Base-by-base conservation (phyloP, 73 alveolate species). In the Halteria grandinella region DNA sequence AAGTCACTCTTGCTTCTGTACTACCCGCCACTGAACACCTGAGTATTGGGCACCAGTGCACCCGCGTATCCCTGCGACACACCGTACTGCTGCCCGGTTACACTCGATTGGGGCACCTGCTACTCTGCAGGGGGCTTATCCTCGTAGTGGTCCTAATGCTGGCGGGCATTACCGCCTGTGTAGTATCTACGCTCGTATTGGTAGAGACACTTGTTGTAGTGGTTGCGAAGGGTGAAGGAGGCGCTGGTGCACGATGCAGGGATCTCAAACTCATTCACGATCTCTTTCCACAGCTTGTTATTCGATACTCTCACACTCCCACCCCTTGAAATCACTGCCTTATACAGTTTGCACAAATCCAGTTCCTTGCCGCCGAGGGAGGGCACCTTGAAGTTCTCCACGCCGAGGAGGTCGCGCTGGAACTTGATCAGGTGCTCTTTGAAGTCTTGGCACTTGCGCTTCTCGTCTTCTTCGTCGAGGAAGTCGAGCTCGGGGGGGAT, bases 191-290 rank as follows among this genome's bases (percentile, higher is more conserved):
- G 86, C 72, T 97, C 99, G 83, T 93, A 95, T 32, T 89, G 57
- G 15, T 83, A 86, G 50, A 95, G 89, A 74, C 94, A 93, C 85
- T 90, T 95, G 76, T 91, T 78, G 71, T 97, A 97, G 83, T 97
- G 99, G 24, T 96, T 89, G 54, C 98, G 74, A 37, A 97, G 89
- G 4, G 98, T 97, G 69, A 92, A 97, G 64, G 98, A 88, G 1
- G 99, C 99, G 36, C 98, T 91, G 1, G 99, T 97, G 40, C 99
- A 97, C 31, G 97, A 79, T 1, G 98, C 88, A 17, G 99, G 99
- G 24, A 97, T 95, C 52, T 85, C 96, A 50, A 97, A 93, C 62
- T 94, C 95, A 79, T 90, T 86, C 29, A 97, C 99, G 5, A 97
- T 96, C 73, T 97, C 99, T 72, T 95, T 95, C 99, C 99, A 97